phyloP scores from a whole-genome alignment of 2,329 filamentous ascomycete genomes.

The Pseudomassariella vexata region DNA sequence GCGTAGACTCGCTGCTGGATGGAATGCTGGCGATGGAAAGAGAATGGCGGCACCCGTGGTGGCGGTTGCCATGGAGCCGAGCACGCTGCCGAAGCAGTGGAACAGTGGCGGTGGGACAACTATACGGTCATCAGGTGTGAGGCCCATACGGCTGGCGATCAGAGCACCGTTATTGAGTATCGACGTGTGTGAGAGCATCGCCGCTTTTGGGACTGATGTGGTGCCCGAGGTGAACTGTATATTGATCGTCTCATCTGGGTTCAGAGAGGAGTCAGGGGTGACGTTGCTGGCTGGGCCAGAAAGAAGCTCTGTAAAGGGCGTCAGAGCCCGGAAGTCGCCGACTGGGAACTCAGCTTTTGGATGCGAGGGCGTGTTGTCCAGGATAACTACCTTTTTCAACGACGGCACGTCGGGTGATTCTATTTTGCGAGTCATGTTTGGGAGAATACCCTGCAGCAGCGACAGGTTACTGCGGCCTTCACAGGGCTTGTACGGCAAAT shows the following conservation, averaged over 20 bases:
- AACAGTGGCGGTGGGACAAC: constrained; percentile 85
- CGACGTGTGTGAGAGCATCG: constrained; percentile 76
- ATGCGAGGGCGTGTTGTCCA: constrained; percentile 65
- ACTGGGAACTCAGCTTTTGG: constrained; percentile 36
- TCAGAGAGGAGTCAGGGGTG: constrained; percentile 38
- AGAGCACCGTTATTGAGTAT: constrained; percentile 89
- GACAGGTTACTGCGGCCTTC: constrained; percentile 46
- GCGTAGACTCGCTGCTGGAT: constrained; percentile 64
- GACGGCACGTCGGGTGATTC: constrained; percentile 55
- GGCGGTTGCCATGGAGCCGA: constrained; percentile 95
- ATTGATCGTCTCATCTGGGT: constrained; percentile 71
- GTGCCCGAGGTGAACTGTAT: constrained; percentile 98
- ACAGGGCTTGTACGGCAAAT: constrained; percentile 62
- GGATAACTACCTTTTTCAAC: constrained; percentile 64
- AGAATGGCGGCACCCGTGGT: constrained; percentile 75
- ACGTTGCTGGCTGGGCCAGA: constrained; percentile 23
- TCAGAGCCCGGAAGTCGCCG: constrained; percentile 36
- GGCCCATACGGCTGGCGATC: constrained; percentile 79
- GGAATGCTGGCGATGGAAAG: constrained; percentile 82
- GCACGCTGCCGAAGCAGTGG: constrained; percentile 82
- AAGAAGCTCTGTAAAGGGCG: constrained; percentile 37
- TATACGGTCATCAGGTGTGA: constrained; percentile 67
- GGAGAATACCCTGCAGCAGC: constrained; percentile 39
- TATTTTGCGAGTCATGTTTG: constrained; percentile 30
- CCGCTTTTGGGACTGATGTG: constrained; percentile 84